phyloP scores from a whole-genome alignment of 192 early-diverging fungal genomes.

The Podochytrium sp. region DNA sequence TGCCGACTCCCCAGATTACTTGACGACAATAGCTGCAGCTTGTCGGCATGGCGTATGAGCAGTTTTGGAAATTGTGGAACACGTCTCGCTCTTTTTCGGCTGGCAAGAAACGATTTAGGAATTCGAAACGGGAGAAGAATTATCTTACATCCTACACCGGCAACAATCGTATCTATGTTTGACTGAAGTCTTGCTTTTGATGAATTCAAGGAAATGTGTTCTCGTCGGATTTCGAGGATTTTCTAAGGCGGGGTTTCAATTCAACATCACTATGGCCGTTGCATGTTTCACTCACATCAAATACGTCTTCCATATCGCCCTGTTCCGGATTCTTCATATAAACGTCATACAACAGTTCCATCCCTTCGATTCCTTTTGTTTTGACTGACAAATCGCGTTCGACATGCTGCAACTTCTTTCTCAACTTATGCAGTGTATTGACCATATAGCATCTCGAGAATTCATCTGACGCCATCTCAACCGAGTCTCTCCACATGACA shows the following conservation, averaged over 20 bases:
- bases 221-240: conserved; percentile 55
- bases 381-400: conserved; percentile 54
- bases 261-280: neutral
- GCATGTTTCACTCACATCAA: conserved; percentile 44
- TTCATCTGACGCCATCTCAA: conserved; percentile 60
- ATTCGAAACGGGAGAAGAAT: conserved; percentile 2
- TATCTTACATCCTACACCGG: conserved; percentile 67
- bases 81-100: conserved; percentile 54
- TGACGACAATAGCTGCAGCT: conserved; percentile 74
- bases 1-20: conserved; percentile 79
- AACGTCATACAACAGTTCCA: conserved; percentile 50
- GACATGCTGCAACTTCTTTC: conserved; percentile 51
- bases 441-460: conserved; percentile 62
- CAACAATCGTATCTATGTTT: conserved; percentile 67
- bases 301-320: conserved; percentile 66
- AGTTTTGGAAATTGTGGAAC: conserved; percentile 68
- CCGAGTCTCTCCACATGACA: conserved; percentile 46
- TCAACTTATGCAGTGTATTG: conserved; percentile 68
- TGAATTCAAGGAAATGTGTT: conserved; percentile 56
- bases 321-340: conserved; percentile 53
- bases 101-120: conserved; percentile 17
- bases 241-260: conserved; percentile 34
- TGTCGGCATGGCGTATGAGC: conserved; percentile 76
- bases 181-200: conserved; percentile 52
- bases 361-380: conserved; percentile 55